Conservation (phyloP, 805 yeast genomes). For the Grigorovia transvaalensis region DNA sequence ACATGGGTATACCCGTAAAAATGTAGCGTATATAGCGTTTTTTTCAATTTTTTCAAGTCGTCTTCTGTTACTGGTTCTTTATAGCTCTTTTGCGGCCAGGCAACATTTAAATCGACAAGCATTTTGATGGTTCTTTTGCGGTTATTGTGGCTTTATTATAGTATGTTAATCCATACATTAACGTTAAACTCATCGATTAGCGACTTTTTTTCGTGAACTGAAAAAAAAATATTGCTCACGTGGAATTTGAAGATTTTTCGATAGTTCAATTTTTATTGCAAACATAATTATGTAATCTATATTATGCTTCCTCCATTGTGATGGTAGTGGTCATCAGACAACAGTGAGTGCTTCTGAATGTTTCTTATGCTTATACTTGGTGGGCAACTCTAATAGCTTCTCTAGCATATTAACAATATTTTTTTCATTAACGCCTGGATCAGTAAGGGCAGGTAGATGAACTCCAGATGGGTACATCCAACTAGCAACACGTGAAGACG, state of each 20-base stretch:
- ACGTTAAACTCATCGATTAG: neutral
- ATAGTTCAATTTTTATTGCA: too few species aligned
- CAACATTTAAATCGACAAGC: constrained; percentile 60
- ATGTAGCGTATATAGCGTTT: constrained; percentile 43
- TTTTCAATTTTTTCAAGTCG: constrained; percentile 38
- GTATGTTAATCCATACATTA: neutral
- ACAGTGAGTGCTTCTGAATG: neutral
- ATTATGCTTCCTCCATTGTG: too few species aligned
- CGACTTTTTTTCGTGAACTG: neutral
- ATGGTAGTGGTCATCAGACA: too few species aligned
- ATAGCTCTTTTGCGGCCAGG: constrained; percentile 56
- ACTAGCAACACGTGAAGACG: constrained; percentile 1
- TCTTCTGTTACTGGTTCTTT: constrained; percentile 30
- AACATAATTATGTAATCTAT: too few species aligned
- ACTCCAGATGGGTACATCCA: constrained; percentile 22
- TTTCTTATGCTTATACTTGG: neutral
- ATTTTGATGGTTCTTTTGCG: constrained; percentile 14
- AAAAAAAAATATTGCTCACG: neutral
- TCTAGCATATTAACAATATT: constrained; percentile 17
- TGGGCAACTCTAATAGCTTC: constrained; percentile 1
- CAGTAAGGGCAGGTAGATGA: constrained; percentile 14
- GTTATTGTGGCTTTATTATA: too few species aligned
- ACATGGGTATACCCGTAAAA: constrained; percentile 63
- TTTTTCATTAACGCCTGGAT: constrained; percentile 12
- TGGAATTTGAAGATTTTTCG: neutral